These are phyloP conservation scores for Amborella trichopoda DNA, from an alignment of 164 flowering plant genomes.

Conservation along the genomic window DNA sequence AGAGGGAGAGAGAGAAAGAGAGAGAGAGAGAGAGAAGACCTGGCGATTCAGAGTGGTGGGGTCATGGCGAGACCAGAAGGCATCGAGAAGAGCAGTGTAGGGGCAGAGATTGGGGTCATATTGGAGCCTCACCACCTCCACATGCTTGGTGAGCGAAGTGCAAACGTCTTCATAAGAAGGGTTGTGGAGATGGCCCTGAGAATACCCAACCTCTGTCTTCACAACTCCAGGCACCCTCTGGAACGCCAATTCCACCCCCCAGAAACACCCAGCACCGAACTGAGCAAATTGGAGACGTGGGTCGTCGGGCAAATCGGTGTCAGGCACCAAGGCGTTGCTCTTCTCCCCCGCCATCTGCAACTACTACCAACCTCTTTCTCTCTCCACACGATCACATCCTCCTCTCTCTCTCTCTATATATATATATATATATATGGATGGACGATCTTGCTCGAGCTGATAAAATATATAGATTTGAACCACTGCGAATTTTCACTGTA, in stretches of 20 bases:
- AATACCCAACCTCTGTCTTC: slow-evolving; percentile 84
- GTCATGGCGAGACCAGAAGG: slow-evolving; percentile 79
- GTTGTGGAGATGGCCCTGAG: slow-evolving; percentile 58
- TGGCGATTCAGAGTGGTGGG: slow-evolving; percentile 88
- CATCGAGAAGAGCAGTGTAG: slow-evolving; percentile 43
- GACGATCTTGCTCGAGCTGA: too few species aligned
- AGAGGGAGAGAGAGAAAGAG: too few species aligned
- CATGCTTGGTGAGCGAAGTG: slow-evolving; percentile 55
- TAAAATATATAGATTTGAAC: too few species aligned
- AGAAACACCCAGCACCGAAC: slow-evolving; percentile 93
- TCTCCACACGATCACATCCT: too few species aligned
- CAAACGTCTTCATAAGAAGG: slow-evolving; percentile 63
- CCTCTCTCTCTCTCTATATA: too few species aligned
- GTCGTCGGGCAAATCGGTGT: slow-evolving; percentile 2
- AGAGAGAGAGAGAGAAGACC: slow-evolving; percentile 18
- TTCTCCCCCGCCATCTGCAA: too few species aligned
- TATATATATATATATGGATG: too few species aligned
- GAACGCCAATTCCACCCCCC: slow-evolving; percentile 87
- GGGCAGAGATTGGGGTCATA: slow-evolving; percentile 54
- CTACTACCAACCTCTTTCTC: too few species aligned
- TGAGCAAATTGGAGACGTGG: slow-evolving; percentile 61
- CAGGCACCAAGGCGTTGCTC: slow-evolving; percentile 4
- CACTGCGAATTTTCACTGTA: too few species aligned
- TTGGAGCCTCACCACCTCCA: slow-evolving; percentile 69
- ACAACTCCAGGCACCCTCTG: slow-evolving; percentile 69